Conservation (phyloP, 441 rosid species). For the Adansonia rubrostipa region DNA sequence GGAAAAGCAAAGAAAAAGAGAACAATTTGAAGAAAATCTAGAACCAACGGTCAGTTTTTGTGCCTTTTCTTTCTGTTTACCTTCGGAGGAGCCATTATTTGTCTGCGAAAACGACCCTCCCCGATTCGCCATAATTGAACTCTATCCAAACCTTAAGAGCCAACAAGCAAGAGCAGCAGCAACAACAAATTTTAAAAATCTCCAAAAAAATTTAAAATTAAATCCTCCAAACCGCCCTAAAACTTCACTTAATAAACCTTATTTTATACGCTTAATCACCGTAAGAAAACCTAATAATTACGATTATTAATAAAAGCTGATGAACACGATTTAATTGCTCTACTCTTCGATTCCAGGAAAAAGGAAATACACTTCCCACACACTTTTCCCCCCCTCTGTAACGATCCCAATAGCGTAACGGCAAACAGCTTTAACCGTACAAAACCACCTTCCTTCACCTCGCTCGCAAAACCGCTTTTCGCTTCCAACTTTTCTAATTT, state of each 20-base stretch:
- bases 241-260: conserved; percentile 27
- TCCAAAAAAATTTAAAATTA: conserved; percentile 2
- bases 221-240: conserved; percentile 4
- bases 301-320: conserved; percentile 23
- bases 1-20: conserved; percentile 4
- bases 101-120: conserved; percentile 50
- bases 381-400: conserved; percentile 30
- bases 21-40: background rate
- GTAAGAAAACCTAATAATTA: conserved; percentile 27
- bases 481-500: background rate
- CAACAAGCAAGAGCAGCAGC: conserved; percentile 19
- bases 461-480: conserved; percentile 30
- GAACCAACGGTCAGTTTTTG: conserved; percentile 15
- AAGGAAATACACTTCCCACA: conserved; percentile 23
- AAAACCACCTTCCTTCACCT: conserved; percentile 29
- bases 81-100: conserved; percentile 44
- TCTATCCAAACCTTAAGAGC: conserved; percentile 19
- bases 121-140: conserved; percentile 53
- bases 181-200: background rate
- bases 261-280: conserved; percentile 35
- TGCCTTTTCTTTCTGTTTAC: background rate
- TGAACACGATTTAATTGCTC: conserved; percentile 33
- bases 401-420: conserved; percentile 53
- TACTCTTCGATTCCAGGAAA: background rate
- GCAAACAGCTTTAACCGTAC: conserved; percentile 48